Percentiles rank a stretch among this genome's conserved stretches.
Conservation (phyloP, 192 early-diverging fungal species). For the Rhizophagus prolifer region DNA sequence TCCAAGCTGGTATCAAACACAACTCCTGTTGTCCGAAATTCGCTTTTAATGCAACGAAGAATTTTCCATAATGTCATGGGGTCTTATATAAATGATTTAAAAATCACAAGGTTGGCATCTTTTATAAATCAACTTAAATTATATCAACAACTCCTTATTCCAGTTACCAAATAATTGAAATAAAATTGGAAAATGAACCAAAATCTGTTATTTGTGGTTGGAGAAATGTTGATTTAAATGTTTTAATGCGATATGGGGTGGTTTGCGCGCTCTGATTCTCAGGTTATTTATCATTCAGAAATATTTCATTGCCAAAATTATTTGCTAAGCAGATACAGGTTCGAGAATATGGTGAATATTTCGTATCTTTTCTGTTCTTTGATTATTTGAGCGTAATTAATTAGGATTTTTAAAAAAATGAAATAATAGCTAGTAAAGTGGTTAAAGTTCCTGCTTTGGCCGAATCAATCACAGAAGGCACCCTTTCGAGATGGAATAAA, state of each 20-base stretch:
- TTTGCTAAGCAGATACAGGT: not conserved
- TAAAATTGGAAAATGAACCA: not conserved
- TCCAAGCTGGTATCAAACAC: not conserved
- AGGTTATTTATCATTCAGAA: constrained; percentile 14
- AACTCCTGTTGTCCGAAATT: not conserved
- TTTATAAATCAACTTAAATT: not conserved
- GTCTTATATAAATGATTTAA: not conserved
- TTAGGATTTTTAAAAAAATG: not conserved
- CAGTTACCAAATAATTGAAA: not conserved
- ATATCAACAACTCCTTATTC: not conserved
- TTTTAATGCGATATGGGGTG: constrained; percentile 3
- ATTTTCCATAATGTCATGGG: not conserved
- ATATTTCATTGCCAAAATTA: constrained; percentile 8
- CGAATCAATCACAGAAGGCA: constrained; percentile 98
- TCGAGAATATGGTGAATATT: not conserved
- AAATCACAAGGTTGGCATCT: constrained; percentile 1
- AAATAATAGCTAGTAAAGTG: constrained; percentile 68
- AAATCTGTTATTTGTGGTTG: not conserved
- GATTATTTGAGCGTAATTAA: not conserved
- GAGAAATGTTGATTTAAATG: not conserved
- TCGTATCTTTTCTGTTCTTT: not conserved
- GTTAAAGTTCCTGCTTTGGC: constrained; percentile 96
- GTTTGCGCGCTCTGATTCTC: not conserved
- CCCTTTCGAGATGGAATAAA: constrained; percentile 93
- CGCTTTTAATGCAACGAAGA: not conserved